A percentile compares a stretch with the other conserved stretches of the same genome.
phyloP scores from a whole-genome alignment of 352 stramenopile genomes.

The Pythium scleroteichum region DNA sequence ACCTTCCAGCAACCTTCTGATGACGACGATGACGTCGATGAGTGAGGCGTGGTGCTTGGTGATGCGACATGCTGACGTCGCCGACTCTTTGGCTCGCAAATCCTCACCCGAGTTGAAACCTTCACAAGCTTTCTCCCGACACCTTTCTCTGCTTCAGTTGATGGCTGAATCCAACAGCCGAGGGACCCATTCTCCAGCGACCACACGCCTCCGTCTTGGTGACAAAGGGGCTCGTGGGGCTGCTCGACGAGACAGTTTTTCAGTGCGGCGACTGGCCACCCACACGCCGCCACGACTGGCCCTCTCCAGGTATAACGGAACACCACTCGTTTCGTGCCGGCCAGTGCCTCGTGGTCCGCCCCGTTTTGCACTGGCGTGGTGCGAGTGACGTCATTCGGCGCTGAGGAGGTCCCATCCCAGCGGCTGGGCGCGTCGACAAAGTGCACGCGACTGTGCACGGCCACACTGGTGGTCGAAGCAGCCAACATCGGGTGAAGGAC shows the following conservation, averaged over 20 bases:
- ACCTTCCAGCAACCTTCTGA: slow-evolving; percentile 1
- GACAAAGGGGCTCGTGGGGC: too few species aligned
- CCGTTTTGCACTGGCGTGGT: background rate
- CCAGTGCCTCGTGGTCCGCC: too few species aligned
- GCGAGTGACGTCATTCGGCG: slow-evolving; percentile 18
- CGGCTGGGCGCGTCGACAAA: slow-evolving; percentile 17
- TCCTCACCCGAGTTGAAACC: background rate
- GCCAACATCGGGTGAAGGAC: slow-evolving; percentile 4
- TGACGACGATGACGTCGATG: slow-evolving; percentile 15
- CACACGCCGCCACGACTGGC: slow-evolving; percentile 1
- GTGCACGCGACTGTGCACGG: background rate
- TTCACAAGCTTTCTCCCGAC: slow-evolving; percentile 1
- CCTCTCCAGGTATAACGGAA: too few species aligned
- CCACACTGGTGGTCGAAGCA: slow-evolving; percentile 23
- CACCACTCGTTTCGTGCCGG: too few species aligned
- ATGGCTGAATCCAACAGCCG: slow-evolving; percentile 5
- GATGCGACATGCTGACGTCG: slow-evolving; percentile 16
- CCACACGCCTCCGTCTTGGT: background rate
- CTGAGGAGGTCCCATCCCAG: background rate
- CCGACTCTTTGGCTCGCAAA: background rate
- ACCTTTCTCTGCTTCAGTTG: background rate
- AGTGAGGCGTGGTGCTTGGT: background rate
- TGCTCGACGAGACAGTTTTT: too few species aligned
- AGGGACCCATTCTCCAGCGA: background rate
- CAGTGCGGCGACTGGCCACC: background rate